Percentiles rank a stretch among this genome's conserved stretches.
phyloP scores from a whole-genome alignment of 2,329 filamentous ascomycete species.

The Ascochyta viciae-villosae region DNA sequence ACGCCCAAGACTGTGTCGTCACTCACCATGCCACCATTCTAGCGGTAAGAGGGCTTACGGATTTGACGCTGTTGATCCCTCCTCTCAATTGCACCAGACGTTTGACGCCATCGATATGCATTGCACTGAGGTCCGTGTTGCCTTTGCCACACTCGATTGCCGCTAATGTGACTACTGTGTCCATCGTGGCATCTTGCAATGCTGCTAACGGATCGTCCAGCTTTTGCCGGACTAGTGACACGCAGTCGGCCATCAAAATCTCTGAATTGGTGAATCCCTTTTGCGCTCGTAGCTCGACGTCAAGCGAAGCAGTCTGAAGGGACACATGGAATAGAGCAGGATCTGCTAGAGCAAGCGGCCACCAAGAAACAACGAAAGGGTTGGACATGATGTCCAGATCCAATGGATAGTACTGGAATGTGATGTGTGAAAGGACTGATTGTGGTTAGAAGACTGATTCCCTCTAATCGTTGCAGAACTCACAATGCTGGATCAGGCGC shows the following conservation, averaged over 20 bases:
- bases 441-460: background rate
- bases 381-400: constrained; percentile 62
- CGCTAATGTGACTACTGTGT: constrained; percentile 64
- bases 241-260: constrained; percentile 64
- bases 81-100: constrained; percentile 59
- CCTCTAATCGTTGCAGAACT: constrained; percentile 20
- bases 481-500: constrained; percentile 64
- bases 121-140: constrained; percentile 53
- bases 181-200: constrained; percentile 62
- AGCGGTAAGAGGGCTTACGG: constrained; percentile 61
- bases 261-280: constrained; percentile 63
- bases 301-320: constrained; percentile 64
- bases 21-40: constrained; percentile 63
- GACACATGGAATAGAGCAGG: constrained; percentile 66
- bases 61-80: constrained; percentile 58
- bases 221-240: constrained; percentile 60
- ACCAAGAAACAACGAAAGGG: constrained; percentile 66
- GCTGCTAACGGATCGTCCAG: constrained; percentile 57
- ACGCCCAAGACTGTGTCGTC: background rate
- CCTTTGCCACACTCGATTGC: constrained; percentile 67
- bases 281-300: constrained; percentile 60
- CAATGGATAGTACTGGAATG: constrained; percentile 67
- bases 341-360: constrained; percentile 64
- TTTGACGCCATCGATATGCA: constrained; percentile 61
- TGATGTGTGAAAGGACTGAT: constrained; percentile 63